These are phyloP conservation scores for Rhizodiscina lignyota DNA, from an alignment of 495 filamentous ascomycete genomes.

Conservation along the genomic window DNA sequence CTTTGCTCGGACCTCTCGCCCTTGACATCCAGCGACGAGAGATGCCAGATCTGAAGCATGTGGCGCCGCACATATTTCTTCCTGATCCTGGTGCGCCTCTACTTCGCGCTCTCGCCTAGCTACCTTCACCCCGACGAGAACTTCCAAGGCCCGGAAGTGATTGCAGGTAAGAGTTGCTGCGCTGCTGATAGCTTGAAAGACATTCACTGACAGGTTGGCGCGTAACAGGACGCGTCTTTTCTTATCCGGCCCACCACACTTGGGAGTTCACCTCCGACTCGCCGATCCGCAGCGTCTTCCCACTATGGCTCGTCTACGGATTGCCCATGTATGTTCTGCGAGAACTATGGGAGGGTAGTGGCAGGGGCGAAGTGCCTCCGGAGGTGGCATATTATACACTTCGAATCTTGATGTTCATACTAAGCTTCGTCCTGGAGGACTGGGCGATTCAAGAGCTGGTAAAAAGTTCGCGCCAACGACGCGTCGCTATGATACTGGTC, in stretches of 20 bases:
- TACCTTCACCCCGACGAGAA: conserved; percentile 98
- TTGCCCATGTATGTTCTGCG: conserved; percentile 79
- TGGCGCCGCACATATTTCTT: conserved; percentile 83
- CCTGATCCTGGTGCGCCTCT: conserved; percentile 71
- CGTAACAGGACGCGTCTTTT: conserved; percentile 63
- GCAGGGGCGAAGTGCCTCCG: conserved; percentile 34
- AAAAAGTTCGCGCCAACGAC: conserved; percentile 52
- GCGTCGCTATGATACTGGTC: conserved; percentile 57
- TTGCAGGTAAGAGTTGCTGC: conserved; percentile 86
- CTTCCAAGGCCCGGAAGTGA: conserved; percentile 94
- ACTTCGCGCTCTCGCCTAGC: conserved; percentile 85
- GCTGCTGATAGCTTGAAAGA: background rate
- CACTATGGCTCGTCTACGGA: conserved; percentile 86
- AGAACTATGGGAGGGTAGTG: conserved; percentile 62
- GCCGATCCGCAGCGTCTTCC: conserved; percentile 89
- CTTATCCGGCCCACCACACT: conserved; percentile 66
- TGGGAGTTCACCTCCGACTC: conserved; percentile 85
- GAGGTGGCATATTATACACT: conserved; percentile 76
- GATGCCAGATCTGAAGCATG: too few relatives aligned
- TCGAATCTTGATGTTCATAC: conserved; percentile 72
- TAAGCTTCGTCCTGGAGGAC: conserved; percentile 93
- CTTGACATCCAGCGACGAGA: too few relatives aligned
- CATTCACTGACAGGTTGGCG: conserved; percentile 2
- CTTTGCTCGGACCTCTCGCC: too few relatives aligned
- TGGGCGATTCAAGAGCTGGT: conserved; percentile 91